Percentiles rank a stretch among this genome's conserved stretches.
phyloP scores from a whole-genome alignment of 768 basidiomycete genomes.

The Termitomyces sp. region DNA sequence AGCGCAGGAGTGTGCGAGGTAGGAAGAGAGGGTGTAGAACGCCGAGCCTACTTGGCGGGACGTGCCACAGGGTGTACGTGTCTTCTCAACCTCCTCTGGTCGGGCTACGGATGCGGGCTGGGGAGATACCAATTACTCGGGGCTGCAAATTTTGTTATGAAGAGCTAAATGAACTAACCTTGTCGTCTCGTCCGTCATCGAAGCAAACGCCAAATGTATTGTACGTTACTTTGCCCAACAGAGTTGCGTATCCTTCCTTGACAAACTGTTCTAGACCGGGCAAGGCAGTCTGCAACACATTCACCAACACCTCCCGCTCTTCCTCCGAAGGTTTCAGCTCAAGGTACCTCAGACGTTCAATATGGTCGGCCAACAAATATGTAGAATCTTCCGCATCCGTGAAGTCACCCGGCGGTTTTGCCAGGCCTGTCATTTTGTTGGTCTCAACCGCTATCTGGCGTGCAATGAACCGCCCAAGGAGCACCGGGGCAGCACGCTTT shows the following conservation, averaged over 20 bases:
- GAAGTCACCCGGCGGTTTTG: constrained; percentile 31
- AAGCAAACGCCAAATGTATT: constrained; percentile 75
- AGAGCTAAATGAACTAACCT: constrained; percentile 37
- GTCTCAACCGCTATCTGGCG: constrained; percentile 67
- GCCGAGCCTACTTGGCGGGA: constrained; percentile 72
- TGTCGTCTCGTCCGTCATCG: constrained; percentile 63
- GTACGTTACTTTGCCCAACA: constrained; percentile 70
- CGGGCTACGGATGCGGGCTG: constrained; percentile 51
- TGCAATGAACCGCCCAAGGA: constrained; percentile 70
- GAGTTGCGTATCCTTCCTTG: constrained; percentile 55
- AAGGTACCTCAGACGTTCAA: constrained; percentile 70
- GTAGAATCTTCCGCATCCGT: constrained; percentile 45
- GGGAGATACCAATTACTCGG: neutral
- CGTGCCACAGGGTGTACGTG: constrained; percentile 76
- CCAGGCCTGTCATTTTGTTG: constrained; percentile 39
- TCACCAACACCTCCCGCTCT: constrained; percentile 46
- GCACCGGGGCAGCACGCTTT: constrained; percentile 40
- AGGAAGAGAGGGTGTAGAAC: constrained; percentile 73
- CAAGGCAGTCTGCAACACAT: constrained; percentile 56
- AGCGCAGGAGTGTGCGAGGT: constrained; percentile 72
- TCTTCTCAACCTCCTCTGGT: constrained; percentile 70
- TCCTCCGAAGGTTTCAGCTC: constrained; percentile 47
- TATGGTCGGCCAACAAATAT: constrained; percentile 70
- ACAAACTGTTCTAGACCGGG: constrained; percentile 73
- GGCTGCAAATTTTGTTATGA: neutral